Evolutionary conservation across 352 stramenopile species (phyloP).

Genomic region (Phytophthora europaea): DNA sequence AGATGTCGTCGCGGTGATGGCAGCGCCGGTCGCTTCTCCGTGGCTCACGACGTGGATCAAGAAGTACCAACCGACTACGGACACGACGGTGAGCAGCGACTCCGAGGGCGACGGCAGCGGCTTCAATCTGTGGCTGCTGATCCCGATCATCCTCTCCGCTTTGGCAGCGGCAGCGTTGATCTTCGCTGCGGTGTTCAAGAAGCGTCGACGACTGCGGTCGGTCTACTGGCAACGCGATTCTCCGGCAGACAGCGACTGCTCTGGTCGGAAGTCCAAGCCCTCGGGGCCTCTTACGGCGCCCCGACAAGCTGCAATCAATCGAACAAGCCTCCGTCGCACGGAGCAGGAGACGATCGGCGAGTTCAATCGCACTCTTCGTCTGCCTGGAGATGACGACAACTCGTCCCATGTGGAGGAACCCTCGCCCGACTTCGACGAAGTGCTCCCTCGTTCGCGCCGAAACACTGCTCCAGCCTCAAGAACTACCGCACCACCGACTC

Average conservation of each 20-base stretch:
- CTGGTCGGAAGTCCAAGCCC: constrained; percentile 29
- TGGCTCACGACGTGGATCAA: constrained; percentile 45
- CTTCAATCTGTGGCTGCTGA: constrained; percentile 35
- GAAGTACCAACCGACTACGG: constrained; percentile 28
- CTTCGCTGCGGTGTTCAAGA: constrained; percentile 28
- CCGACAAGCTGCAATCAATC: constrained; percentile 18
- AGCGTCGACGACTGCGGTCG: constrained; percentile 25
- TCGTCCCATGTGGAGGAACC: constrained; percentile 24
- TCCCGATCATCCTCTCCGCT: constrained; percentile 30
- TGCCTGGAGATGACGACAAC: constrained; percentile 32
- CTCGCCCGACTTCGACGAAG: constrained; percentile 27
- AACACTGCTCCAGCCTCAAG: constrained; percentile 21
- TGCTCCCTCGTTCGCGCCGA: constrained; percentile 21
- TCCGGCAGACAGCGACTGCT: constrained; percentile 24
- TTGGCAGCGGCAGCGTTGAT: constrained; percentile 9
- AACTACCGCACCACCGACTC: background rate
- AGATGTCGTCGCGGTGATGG: constrained; percentile 37
- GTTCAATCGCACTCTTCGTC: constrained; percentile 33
- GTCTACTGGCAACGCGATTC: constrained; percentile 29
- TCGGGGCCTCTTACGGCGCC: constrained; percentile 17
- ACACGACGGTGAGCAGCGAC: constrained; percentile 29
- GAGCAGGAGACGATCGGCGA: constrained; percentile 45
- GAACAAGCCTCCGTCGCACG: constrained; percentile 36
- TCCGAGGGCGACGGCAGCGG: constrained; percentile 15
- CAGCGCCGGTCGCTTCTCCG: constrained; percentile 23